Base-by-base conservation (phyloP, 306 rosid species). In the Cyamopsis tetragonoloba region DNA sequence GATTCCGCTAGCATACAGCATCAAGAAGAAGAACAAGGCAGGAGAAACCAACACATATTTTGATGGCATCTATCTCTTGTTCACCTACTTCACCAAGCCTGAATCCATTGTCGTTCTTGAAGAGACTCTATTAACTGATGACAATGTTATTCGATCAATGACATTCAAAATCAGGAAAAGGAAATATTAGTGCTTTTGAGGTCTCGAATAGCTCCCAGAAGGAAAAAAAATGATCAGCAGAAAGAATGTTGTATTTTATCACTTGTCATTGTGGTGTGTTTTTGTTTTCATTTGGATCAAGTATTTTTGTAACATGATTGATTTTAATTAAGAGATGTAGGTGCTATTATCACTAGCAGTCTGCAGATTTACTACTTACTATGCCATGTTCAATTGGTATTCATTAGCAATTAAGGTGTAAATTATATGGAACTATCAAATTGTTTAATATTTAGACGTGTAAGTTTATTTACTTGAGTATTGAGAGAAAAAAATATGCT, bases 31-130 rank as follows among this genome's bases (percentile, higher is more conserved):
- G 68, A 88, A 95, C 89, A 93, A 85, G 77, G 99, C 95, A 3
- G 99, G 99, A 18, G 96, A 90, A 70, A 51, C 86, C 3, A 88
- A 86, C 78, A 82, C 84, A 10, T 86, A 83, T 81, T 65, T 86
- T 86, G 99, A 93, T 64, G 99, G 96, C 43, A 93, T 90, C 85
- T 88, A 87, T 71, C 96, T 90, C 60, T 83, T 88, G 46, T 85
- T 88, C 63, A 90, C 96, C 74, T 95, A 84, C 88, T 92, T 86
- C 79, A 86, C 92, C 0, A 90, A 95, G 64, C 96, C 97, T 0
- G 96, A 86, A 17, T 83, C 95, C 20, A 26, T 90, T 2, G 42
- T 3, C 22, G 5, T 68, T 73, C 90, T 95, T 46, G 92, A 86
- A 62, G 77, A 63, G 34, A 80, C 77, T 3, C 60, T 90, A 43